A percentile compares a stretch with the other conserved stretches of the same genome.
Evolutionary conservation across 257 asterid genomes (phyloP).

Genomic region (Verbascum thapsus): DNA sequence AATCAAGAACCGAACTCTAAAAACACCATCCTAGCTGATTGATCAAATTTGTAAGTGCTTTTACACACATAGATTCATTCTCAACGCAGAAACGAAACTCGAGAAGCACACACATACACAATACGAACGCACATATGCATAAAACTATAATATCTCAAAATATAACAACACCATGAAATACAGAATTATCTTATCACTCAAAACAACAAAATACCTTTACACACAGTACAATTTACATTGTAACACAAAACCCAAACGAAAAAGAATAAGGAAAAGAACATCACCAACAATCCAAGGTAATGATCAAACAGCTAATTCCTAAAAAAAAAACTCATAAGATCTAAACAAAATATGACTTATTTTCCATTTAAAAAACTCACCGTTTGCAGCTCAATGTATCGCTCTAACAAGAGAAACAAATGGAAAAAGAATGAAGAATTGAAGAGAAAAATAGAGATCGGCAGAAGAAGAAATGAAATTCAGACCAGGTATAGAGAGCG

Average conservation of each 20-base stretch:
- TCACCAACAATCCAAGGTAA: conserved; percentile 24
- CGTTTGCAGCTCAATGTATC: conserved; percentile 40
- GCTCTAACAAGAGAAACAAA: not conserved
- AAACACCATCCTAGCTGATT: conserved; percentile 26
- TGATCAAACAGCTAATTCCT: conserved; percentile 16
- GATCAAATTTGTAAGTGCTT: conserved; percentile 26
- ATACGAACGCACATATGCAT: too few species aligned
- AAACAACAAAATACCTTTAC: conserved; percentile 22
- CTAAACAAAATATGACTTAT: conserved; percentile 26
- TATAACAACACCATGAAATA: too few species aligned
- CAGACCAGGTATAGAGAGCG: too few species aligned
- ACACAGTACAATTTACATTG: conserved; percentile 19
- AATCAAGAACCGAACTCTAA: conserved; percentile 25
- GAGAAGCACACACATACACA: too few species aligned
- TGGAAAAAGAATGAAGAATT: conserved; percentile 12
- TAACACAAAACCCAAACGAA: conserved; percentile 28
- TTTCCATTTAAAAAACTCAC: conserved; percentile 28
- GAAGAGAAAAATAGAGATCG: conserved; percentile 24
- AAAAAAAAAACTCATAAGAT: too few species aligned
- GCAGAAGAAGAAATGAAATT: conserved; percentile 20
- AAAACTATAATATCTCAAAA: too few species aligned
- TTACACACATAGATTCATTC: conserved; percentile 19
- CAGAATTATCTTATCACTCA: conserved; percentile 16
- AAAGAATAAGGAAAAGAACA: conserved; percentile 19
- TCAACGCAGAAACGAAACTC: too few species aligned